phyloP scores from a whole-genome alignment of 1,284 basidiomycete species.

The Trichosporon sp. region DNA sequence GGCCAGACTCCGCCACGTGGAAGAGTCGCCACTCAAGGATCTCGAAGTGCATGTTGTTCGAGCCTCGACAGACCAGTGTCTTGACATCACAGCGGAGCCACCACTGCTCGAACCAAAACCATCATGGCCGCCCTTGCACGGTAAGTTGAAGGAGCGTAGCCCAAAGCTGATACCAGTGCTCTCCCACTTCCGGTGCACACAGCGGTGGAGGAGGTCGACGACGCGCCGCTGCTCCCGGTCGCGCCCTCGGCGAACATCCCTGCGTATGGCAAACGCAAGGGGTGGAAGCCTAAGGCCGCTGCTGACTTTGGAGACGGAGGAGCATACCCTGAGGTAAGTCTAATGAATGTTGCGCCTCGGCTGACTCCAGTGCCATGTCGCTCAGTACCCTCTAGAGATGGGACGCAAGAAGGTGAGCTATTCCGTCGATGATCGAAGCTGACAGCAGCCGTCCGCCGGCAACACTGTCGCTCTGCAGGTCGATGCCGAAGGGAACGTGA shows the following conservation, averaged over 20 bases:
- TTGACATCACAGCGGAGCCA: neutral
- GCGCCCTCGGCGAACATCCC: conserved; percentile 30
- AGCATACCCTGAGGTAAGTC: conserved; percentile 73
- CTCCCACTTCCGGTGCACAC: conserved; percentile 43
- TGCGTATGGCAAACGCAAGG: conserved; percentile 71
- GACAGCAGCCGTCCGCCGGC: conserved; percentile 69
- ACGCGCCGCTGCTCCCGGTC: conserved; percentile 24
- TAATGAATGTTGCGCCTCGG: neutral
- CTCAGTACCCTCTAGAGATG: conserved; percentile 94
- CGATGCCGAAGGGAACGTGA: conserved; percentile 90
- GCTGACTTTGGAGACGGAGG: conserved; percentile 92
- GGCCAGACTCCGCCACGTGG: neutral
- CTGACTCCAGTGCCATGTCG: conserved; percentile 68
- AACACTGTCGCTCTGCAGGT: conserved; percentile 95
- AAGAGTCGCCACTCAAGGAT: conserved; percentile 15
- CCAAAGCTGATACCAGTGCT: conserved; percentile 24
- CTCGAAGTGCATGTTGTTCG: conserved; percentile 4
- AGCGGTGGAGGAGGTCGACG: conserved; percentile 32
- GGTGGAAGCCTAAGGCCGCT: conserved; percentile 77
- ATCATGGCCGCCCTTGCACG: conserved; percentile 49
- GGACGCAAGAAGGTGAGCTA: conserved; percentile 79
- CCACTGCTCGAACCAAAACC: neutral
- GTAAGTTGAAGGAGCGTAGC: conserved; percentile 22
- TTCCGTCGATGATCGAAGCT: neutral
- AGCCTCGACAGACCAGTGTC: neutral